phyloP scores from a whole-genome alignment of 257 asterid genomes.

The Thymus mandschuricus region DNA sequence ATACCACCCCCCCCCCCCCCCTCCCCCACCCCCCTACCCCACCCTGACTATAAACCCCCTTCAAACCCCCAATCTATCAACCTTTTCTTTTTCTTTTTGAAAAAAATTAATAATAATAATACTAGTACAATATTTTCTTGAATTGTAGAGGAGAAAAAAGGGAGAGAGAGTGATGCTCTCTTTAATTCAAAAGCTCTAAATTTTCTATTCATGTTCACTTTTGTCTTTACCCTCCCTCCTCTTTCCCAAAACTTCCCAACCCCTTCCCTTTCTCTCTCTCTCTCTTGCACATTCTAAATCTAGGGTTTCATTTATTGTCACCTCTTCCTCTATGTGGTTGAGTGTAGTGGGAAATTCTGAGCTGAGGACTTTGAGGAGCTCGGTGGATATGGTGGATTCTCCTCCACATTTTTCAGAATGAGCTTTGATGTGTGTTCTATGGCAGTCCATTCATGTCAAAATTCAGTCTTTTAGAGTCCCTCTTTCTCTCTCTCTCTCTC shows the following conservation, averaged over 20 bases:
- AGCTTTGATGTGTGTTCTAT: constrained; percentile 41
- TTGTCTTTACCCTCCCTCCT: constrained; percentile 71
- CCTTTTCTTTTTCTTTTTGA: background rate
- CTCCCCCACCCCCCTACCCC: constrained; percentile 5
- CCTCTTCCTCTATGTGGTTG: constrained; percentile 26
- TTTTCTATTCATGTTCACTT: constrained; percentile 62
- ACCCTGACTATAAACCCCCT: constrained; percentile 12
- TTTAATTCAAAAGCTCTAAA: constrained; percentile 60
- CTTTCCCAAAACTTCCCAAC: constrained; percentile 46
- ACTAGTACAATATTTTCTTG: constrained; percentile 8
- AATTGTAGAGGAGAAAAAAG: constrained; percentile 36
- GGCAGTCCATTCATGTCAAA: constrained; percentile 26
- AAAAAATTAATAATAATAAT: too few species aligned
- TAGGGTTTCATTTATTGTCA: constrained; percentile 61
- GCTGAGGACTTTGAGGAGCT: constrained; percentile 33
- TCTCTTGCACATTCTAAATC: constrained; percentile 60
- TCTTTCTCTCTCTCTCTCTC: background rate
- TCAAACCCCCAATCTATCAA: constrained; percentile 31
- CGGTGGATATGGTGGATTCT: constrained; percentile 41
- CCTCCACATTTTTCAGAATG: constrained; percentile 45
- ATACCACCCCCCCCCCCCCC: background rate
- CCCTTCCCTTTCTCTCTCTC: constrained; percentile 27
- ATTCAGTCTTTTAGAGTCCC: constrained; percentile 27
- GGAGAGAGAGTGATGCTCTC: constrained; percentile 25
- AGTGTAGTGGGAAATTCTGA: constrained; percentile 33